Conservation (phyloP, 2,329 filamentous ascomycete species). For the Cladosporium austrohemisphaericum region DNA sequence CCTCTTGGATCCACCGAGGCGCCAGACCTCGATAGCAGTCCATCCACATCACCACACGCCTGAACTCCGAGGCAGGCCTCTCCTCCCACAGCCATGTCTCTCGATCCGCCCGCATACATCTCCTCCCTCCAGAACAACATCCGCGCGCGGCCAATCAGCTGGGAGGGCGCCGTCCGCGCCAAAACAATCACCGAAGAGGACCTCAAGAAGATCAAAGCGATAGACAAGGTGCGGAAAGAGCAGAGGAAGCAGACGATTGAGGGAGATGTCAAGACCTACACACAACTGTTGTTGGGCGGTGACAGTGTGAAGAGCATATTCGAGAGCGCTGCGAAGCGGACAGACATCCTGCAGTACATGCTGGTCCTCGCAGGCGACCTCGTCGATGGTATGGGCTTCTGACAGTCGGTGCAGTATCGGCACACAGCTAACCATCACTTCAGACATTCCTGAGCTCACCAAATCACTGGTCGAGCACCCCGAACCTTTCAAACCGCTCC, state of each 20-base stretch:
- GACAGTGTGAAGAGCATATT: conserved; percentile 67
- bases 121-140: conserved; percentile 94
- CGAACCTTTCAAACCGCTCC: conserved; percentile 71
- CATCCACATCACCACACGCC: not conserved
- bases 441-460: conserved; percentile 76
- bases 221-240: conserved; percentile 94
- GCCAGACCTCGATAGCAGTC: conserved; percentile 6
- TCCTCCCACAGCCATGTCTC: conserved; percentile 60
- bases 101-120: conserved; percentile 86
- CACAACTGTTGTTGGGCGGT: conserved; percentile 71
- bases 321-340: conserved; percentile 77
- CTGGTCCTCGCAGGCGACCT: conserved; percentile 84
- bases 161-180: conserved; percentile 92
- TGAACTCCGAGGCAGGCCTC: not conserved
- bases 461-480: conserved; percentile 70
- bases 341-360: conserved; percentile 92
- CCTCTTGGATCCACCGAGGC: conserved; percentile 8
- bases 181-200: conserved; percentile 92
- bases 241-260: conserved; percentile 81
- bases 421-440: not conserved
- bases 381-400: conserved; percentile 63
- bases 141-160: conserved; percentile 89
- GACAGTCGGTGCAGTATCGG: not conserved
- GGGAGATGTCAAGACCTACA: conserved; percentile 74
- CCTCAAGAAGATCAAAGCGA: conserved; percentile 89